Evolutionary conservation across 768 basidiomycete genomes (phyloP).

Genomic region (Lenzites betulinus): DNA sequence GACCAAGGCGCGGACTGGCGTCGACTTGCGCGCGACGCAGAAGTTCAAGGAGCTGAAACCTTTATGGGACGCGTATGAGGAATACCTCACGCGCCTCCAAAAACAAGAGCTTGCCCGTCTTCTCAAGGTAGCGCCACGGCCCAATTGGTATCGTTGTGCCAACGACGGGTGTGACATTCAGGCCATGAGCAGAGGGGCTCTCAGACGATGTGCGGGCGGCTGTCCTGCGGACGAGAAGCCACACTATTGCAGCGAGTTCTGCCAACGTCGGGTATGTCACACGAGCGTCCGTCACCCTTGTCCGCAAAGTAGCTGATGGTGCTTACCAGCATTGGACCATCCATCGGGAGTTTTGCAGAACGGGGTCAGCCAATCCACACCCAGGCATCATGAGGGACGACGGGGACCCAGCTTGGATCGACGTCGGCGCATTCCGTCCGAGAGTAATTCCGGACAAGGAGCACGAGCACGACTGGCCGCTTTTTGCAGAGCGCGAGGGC

Average conservation of each 20-base stretch:
- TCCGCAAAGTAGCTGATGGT: too few species aligned
- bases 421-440: neutral
- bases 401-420: slow-evolving; percentile 5
- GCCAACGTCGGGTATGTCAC: neutral
- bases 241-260: slow-evolving; percentile 8
- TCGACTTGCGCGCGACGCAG: neutral
- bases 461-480: neutral
- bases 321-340: slow-evolving; percentile 2
- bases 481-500: slow-evolving; percentile 7
- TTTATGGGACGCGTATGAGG: slow-evolving; percentile 1
- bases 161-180: slow-evolving; percentile 7
- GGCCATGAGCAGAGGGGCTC: neutral
- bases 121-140: neutral
- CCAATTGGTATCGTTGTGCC: slow-evolving; percentile 4
- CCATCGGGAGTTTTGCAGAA: slow-evolving; percentile 4
- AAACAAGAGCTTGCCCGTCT: neutral
- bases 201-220: neutral
- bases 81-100: neutral
- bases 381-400: neutral
- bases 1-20: neutral
- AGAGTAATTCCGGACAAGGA: neutral
- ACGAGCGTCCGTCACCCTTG: neutral
- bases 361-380: neutral
- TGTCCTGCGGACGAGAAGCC: neutral
- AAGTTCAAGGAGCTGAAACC: neutral